Evolutionary conservation across 2,329 filamentous ascomycete genomes (phyloP), one percentile per base, ranked within the genome.

Genomic region (Lasiodiplodia hormozganensis): DNA sequence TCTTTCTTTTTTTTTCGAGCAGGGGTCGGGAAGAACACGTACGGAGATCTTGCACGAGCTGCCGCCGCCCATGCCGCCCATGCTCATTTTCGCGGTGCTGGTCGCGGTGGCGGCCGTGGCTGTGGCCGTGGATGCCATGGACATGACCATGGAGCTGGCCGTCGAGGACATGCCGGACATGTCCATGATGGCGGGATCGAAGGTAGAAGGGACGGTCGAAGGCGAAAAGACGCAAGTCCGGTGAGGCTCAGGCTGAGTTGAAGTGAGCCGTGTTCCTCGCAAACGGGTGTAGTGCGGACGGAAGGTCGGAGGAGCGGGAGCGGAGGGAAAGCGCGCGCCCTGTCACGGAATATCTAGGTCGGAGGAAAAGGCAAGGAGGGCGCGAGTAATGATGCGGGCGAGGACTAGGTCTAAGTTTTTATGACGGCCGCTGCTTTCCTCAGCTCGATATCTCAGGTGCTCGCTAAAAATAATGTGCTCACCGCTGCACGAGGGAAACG

Each of bases 11-110:
- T 28, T 28, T 28, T 28, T 28, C 5, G 28, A 28, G 28, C 4
- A 28, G 21, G 23, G 3, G 2, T 2, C 2, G 23, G 12, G 11
- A 14, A 14, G 2, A 23, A 7, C 12, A n/a, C 7, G 14, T 72
- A 80, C 80, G 62, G 80, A 79, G 69, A 81, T 82, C 68, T 79
- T 77, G 74, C 80, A 82, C 11, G 72, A 73, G 54, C 67, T 72
- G 57, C 74, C 73, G 5, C 74, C 70, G 18, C 40, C 40, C 65
- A 67, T 67, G 52, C 40, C 40, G 4, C 52, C 25, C 64, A 67
- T 67, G 38, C 38, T 60, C 65, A 57, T 58, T 23, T 43, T 49
- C 4, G 65, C 40, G 25, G 60, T 49, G 51, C 34, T 56, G 16
- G 62, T 56, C 12, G 62, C 51, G 2, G 49, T 7, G n/a, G 62